A percentile compares a stretch with the other conserved stretches of the same genome.
Evolutionary conservation across 495 filamentous ascomycete species (phyloP).

Genomic region (Penicillium angulare): DNA sequence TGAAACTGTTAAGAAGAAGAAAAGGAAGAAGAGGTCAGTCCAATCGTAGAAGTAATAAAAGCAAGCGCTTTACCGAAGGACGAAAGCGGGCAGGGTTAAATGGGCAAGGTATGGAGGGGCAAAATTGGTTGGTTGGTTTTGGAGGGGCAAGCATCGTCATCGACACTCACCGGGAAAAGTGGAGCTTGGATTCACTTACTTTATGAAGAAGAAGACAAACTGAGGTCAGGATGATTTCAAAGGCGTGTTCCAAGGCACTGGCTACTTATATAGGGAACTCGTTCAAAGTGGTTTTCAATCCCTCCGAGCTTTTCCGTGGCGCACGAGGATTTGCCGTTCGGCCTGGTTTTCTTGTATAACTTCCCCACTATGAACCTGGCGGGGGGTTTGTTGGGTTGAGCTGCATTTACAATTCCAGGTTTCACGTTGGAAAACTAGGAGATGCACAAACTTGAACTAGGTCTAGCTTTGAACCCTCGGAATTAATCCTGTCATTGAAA

Average conservation of each 20-base stretch:
- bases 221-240: constrained; percentile 32
- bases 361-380: background rate
- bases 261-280: background rate
- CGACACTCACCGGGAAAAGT: constrained; percentile 26
- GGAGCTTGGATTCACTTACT: constrained; percentile 3
- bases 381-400: too few relatives aligned
- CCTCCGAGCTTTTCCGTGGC: constrained; percentile 1
- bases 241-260: too few relatives aligned
- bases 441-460: too few relatives aligned
- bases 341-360: constrained; percentile 1
- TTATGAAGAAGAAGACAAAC: constrained; percentile 6
- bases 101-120: constrained; percentile 20
- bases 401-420: too few relatives aligned
- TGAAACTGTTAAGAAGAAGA: constrained; percentile 1
- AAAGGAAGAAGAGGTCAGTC: constrained; percentile 10
- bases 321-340: background rate
- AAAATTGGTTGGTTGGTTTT: constrained; percentile 6
- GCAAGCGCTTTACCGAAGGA: constrained; percentile 19
- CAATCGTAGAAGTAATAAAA: constrained; percentile 11
- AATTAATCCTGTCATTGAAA: too few relatives aligned
- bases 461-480: too few relatives aligned
- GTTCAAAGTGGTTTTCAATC: too few relatives aligned
- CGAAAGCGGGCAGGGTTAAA: constrained; percentile 29
- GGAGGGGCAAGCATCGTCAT: constrained; percentile 29
- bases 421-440: too few relatives aligned